Percentiles rank a stretch among this genome's conserved stretches.
Conservation (phyloP, 1,284 basidiomycete species). For the Trametes pubescens region DNA sequence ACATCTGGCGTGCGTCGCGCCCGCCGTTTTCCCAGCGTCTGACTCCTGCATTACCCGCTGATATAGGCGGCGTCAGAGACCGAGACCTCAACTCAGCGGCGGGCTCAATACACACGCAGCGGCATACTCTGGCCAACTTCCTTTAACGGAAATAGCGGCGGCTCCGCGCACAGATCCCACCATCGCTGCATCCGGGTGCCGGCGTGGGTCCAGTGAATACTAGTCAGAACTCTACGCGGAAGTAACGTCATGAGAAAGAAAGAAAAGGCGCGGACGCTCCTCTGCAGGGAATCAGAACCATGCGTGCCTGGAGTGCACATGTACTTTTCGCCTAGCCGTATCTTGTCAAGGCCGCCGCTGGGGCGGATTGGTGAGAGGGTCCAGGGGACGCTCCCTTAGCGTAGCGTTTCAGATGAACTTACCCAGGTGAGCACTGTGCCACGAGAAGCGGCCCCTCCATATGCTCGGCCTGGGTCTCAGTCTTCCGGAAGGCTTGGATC, state of each 20-base stretch:
- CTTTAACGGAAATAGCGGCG: constrained; percentile 2
- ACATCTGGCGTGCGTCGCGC: not conserved
- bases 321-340: constrained; percentile 22
- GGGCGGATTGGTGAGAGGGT: constrained; percentile 2
- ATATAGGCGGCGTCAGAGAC: not conserved
- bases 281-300: constrained; percentile 12
- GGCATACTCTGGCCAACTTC: not conserved
- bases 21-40: constrained; percentile 5
- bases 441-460: constrained; percentile 52
- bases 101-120: not conserved
- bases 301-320: constrained; percentile 29
- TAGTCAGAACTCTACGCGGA: constrained; percentile 10
- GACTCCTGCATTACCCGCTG: not conserved
- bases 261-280: not conserved
- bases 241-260: not conserved
- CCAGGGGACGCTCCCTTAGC: constrained; percentile 2
- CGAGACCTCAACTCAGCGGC: constrained; percentile 9
- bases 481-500: constrained; percentile 5
- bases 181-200: not conserved
- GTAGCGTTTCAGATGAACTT: constrained; percentile 15
- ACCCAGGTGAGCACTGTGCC: constrained; percentile 3
- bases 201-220: constrained; percentile 5
- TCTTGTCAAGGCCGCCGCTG: constrained; percentile 2
- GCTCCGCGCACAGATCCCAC: constrained; percentile 4
- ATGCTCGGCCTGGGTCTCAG: constrained; percentile 3